Evolutionary conservation across 495 filamentous ascomycete genomes (phyloP), one percentile per base, ranked within the genome.

Genomic region (Hypomontagnella submonticulosa): DNA sequence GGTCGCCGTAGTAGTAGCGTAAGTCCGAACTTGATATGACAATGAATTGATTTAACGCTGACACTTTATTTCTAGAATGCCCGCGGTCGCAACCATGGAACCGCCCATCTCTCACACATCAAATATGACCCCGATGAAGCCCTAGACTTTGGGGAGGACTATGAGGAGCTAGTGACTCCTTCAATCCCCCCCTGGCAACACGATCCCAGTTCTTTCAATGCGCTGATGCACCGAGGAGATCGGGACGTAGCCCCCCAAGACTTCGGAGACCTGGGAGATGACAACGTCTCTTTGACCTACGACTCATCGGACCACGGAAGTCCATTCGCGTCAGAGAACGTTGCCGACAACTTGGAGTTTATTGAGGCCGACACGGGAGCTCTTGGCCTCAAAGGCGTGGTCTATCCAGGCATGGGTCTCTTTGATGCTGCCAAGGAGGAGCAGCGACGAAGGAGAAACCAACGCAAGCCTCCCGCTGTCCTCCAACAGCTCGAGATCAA

Each of bases 351-450:
- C 16, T 67, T 57, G 0, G 75, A 78, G 20, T 58, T 63, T 0
- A 41, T 43, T 3, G 75, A 76, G 13, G 70, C 70, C 11, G 78
- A 75, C 53, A 75, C 71, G 34, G 76, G 79, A 20, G 50, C 63
- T 53, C 75, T 74, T 49, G 80, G 80, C 70, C 79, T 97, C 59
- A 97, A 96, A 74, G 93, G 93, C 0, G 75, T 90, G 6, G 72
- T 84, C 44, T 96, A 86, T 82, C 90, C 90, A 3, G 93, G 93
- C 7, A 97, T 97, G 93, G 86, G 88, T 52, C 76, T 94, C 15
- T 96, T 96, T 69, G 93, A 97, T 71, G 89, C 92, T 9, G 93
- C 93, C 6, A 91, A 87, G 1, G 81, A 86, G 52, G 84, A 89
- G 46, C 89, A 90, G 80, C 88, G 88, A 69, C 86, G 90, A 36